Percentiles rank a stretch among this genome's conserved stretches.
Conservation (phyloP, 1,139 yeast genomes). For the Saccharomyces pastorianus region DNA sequence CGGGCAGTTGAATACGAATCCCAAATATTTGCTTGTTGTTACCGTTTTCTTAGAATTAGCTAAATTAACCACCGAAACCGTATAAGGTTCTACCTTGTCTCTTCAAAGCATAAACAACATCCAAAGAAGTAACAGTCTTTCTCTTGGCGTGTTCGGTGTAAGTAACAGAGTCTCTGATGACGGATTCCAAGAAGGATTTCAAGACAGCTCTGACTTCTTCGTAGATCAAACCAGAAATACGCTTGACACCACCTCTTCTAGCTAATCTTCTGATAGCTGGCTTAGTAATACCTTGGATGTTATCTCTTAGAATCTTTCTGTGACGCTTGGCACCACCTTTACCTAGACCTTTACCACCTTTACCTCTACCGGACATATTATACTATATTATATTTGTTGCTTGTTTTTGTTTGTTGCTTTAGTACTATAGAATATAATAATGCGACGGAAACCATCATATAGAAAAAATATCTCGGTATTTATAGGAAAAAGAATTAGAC, state of each 20-base stretch:
- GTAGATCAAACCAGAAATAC: slow-evolving; percentile 94
- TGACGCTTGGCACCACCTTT: slow-evolving; percentile 99
- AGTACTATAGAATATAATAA: neutral
- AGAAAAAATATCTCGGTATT: neutral
- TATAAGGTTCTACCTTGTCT: slow-evolving; percentile 98
- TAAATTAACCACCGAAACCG: slow-evolving; percentile 90
- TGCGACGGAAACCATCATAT: neutral
- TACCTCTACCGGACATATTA: slow-evolving; percentile 88
- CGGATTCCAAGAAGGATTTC: slow-evolving; percentile 88
- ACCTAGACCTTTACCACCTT: slow-evolving; percentile 97
- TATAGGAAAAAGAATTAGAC: neutral
- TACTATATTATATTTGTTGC: slow-evolving; percentile 4
- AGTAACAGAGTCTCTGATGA: slow-evolving; percentile 95
- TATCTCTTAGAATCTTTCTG: slow-evolving; percentile 96
- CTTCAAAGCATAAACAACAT: slow-evolving; percentile 95
- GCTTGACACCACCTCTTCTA: slow-evolving; percentile 99
- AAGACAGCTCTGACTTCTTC: slow-evolving; percentile 95
- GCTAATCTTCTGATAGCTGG: slow-evolving; percentile 99
- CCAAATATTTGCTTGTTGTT: neutral
- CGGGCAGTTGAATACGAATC: slow-evolving; percentile 13
- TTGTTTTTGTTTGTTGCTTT: slow-evolving; percentile 2
- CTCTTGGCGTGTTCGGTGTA: slow-evolving; percentile 99
- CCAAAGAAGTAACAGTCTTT: slow-evolving; percentile 95
- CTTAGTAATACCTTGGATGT: slow-evolving; percentile 97
- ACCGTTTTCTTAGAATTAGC: neutral